phyloP scores from a whole-genome alignment of 1,139 yeast species.

The Yamadazyma taylorii region DNA sequence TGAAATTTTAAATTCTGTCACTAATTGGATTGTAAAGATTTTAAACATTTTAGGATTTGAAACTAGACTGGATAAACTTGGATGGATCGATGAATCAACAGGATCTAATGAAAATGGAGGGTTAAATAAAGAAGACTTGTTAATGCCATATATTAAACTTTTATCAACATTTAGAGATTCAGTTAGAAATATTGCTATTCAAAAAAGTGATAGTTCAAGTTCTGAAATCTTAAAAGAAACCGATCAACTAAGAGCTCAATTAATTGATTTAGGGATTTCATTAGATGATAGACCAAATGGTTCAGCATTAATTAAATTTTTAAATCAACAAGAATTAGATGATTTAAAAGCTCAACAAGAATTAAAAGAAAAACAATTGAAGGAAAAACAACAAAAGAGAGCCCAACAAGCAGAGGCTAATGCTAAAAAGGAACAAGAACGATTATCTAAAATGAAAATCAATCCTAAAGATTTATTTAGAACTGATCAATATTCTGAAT shows the following conservation, averaged over 20 bases:
- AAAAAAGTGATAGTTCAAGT: conserved; percentile 50
- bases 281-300: conserved; percentile 86
- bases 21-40: conserved; percentile 70
- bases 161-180: conserved; percentile 79
- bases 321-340: conserved; percentile 65
- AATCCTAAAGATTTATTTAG: conserved; percentile 74
- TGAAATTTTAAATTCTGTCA: conserved; percentile 64
- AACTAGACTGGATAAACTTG: conserved; percentile 65
- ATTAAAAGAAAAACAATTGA: conserved; percentile 52
- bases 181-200: conserved; percentile 73
- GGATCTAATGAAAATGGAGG: conserved; percentile 19
- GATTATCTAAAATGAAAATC: conserved; percentile 65
- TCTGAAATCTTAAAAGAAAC: conserved; percentile 53
- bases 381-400: conserved; percentile 43
- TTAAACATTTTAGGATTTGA: conserved; percentile 75
- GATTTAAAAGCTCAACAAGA: conserved; percentile 64
- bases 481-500: conserved; percentile 56
- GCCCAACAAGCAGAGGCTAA: conserved; percentile 38
- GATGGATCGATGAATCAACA: conserved; percentile 61
- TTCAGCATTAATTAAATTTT: conserved; percentile 77
- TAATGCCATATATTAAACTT: conserved; percentile 77
- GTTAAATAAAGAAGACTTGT: conserved; percentile 59
- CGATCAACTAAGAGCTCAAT: conserved; percentile 49
- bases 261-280: conserved; percentile 74
- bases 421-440: conserved; percentile 65